phyloP scores from a whole-genome alignment of 2,329 filamentous ascomycete genomes.

The Chrysosporium queenslandicum region DNA sequence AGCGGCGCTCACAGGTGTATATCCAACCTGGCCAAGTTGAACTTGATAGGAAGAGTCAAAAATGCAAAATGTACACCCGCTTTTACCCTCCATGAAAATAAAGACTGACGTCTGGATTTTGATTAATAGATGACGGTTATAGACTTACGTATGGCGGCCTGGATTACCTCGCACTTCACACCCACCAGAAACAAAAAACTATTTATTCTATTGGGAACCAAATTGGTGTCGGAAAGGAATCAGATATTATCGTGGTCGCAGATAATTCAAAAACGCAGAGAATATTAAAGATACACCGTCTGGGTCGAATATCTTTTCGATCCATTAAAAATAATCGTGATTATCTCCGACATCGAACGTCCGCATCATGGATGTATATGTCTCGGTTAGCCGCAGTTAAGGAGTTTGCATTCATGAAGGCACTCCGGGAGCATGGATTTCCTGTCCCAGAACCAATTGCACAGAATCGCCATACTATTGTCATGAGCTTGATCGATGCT shows the following conservation, averaged over 20 bases:
- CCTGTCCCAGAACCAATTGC: conserved; percentile 78
- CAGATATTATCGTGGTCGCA: conserved; percentile 90
- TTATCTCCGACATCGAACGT: conserved; percentile 72
- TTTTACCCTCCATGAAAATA: not conserved
- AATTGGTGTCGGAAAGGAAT: conserved; percentile 94
- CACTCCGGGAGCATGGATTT: conserved; percentile 71
- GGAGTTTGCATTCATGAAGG: conserved; percentile 90
- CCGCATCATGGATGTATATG: conserved; percentile 96
- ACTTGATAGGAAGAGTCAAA: conserved; percentile 83
- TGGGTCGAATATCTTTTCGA: conserved; percentile 93
- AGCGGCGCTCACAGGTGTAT: conserved; percentile 78
- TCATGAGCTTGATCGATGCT: conserved; percentile 90
- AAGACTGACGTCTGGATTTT: conserved; percentile 1
- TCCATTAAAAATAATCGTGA: conserved; percentile 93
- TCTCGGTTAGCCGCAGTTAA: conserved; percentile 85
- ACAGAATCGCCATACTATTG: conserved; percentile 87
- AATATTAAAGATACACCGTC: conserved; percentile 89
- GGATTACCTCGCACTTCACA: conserved; percentile 92
- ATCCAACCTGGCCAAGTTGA: conserved; percentile 80
- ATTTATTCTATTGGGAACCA: conserved; percentile 91
- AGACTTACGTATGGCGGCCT: conserved; percentile 91
- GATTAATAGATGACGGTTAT: conserved; percentile 72
- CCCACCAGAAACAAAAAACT: conserved; percentile 66
- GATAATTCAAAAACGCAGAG: conserved; percentile 64
- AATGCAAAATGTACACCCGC: conserved; percentile 65